Base-by-base conservation (phyloP, 768 basidiomycete species). In the Udeniomyces megalosporus region DNA sequence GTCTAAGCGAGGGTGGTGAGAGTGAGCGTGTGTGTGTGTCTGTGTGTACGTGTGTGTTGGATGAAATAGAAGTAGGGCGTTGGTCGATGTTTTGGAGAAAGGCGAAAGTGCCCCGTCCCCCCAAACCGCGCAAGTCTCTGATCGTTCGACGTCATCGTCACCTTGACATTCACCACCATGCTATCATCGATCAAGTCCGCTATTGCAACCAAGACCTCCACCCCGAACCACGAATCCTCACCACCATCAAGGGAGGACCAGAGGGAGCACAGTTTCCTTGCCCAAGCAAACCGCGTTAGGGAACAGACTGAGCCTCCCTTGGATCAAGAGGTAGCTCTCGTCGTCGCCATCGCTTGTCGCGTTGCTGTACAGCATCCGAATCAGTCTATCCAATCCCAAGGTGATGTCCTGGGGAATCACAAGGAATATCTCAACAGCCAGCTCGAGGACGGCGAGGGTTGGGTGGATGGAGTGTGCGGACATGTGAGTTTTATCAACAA, bases 401-500 rank as follows among this genome's bases (percentile, higher is more conserved):
- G 15, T 2, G 32, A 8, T 0, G 17, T 4, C 31, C n/a, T 11
- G 10, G 17, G 38, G 38, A 42, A 8, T 8, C 38, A 17, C 38
- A 42, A 42, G 38, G 38, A 42, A 42, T 8, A 17, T 42, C 38
- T 42, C 38, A 42, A 42, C 10, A 42, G 8, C 17, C 10, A 42
- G 38, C 10, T 42, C 17, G 31, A 49, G 22, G 56, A 44, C 31
- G 22, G 17, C 49, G 28, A 58, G 24, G 24, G 8, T 10, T 65
- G 63, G 63, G 32, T 60, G 14, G 22, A 38, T 31, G 58, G 34
- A 7, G 50, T 65, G 31, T 65, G 63, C 28, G 35, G 17, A 17
- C 38, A 58, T 14, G 63, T 64, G 24, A n/a, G 62, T 60, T 32
- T 35, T 24, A n/a, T n/a, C n/a, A n/a, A n/a, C n/a, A n/a, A n/a